These are phyloP conservation scores for Carex cristatella DNA, from an alignment of 176 grass and related monocot species.

Conservation along the genomic window DNA sequence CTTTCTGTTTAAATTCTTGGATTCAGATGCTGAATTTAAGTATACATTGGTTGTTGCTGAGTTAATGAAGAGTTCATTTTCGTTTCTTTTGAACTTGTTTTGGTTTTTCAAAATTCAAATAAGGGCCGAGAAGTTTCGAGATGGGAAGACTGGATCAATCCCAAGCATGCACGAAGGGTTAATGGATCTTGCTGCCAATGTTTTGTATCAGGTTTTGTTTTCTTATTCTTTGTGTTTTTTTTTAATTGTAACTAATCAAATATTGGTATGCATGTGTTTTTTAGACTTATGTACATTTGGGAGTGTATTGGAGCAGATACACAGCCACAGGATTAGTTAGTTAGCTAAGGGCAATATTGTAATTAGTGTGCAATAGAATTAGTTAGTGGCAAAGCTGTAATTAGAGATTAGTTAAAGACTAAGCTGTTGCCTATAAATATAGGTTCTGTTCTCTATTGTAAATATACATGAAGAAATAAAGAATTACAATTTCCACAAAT, in stretches of 20 bases:
- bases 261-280: too few species aligned
- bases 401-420: too few species aligned
- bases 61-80: not conserved
- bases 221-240: not conserved
- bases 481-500: too few species aligned
- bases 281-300: too few species aligned
- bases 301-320: too few species aligned
- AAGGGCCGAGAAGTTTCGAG: slow-evolving; percentile 66
- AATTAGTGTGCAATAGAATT: too few species aligned
- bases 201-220: slow-evolving; percentile 70
- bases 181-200: slow-evolving; percentile 71
- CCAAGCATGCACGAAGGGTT: slow-evolving; percentile 59
- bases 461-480: too few species aligned
- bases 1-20: not conserved
- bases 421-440: too few species aligned
- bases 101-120: slow-evolving; percentile 19
- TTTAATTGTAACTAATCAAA: not conserved
- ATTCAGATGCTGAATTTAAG: not conserved
- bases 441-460: too few species aligned
- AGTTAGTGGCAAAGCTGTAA: too few species aligned
- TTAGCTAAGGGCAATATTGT: too few species aligned
- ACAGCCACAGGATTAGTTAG: too few species aligned
- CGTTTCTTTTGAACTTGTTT: slow-evolving; percentile 9
- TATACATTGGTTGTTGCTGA: not conserved
- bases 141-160: slow-evolving; percentile 58